Evolutionary conservation across 208 protist species (phyloP).

Genomic region (Leishmania amazonensis): DNA sequence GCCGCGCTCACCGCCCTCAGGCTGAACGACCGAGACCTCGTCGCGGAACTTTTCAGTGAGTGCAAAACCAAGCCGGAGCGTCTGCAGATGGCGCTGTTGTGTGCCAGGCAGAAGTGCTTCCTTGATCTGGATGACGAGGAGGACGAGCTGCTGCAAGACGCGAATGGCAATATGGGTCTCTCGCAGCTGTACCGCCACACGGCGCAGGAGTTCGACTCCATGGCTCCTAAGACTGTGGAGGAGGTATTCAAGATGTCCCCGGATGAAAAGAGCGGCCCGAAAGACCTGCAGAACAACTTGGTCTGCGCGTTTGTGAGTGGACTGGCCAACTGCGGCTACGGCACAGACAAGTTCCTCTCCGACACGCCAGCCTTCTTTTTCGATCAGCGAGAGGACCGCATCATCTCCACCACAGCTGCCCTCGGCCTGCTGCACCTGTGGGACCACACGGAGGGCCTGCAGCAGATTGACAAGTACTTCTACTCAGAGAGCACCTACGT

Average conservation of each 20-base stretch:
- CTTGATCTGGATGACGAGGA: constrained; percentile 88
- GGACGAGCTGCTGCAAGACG: constrained; percentile 86
- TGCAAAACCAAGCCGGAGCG: constrained; percentile 64
- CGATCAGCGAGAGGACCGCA: constrained; percentile 97
- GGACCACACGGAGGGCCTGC: constrained; percentile 97
- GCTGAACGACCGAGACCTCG: constrained; percentile 79
- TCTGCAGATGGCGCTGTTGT: constrained; percentile 95
- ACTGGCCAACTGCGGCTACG: constrained; percentile 95
- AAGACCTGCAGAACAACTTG: constrained; percentile 95
- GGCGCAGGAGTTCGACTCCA: constrained; percentile 95
- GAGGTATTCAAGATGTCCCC: constrained; percentile 97
- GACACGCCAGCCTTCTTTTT: constrained; percentile 91
- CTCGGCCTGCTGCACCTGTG: constrained; percentile 98
- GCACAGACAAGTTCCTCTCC: constrained; percentile 97
- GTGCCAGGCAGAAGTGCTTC: constrained; percentile 89
- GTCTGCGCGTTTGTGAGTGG: constrained; percentile 97
- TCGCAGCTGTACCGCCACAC: constrained; percentile 95
- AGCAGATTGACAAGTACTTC: constrained; percentile 96
- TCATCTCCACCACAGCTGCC: constrained; percentile 96
- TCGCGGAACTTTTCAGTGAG: constrained; percentile 81
- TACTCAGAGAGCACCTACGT: constrained; percentile 96
- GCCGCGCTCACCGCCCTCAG: constrained; percentile 91
- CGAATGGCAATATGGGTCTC: constrained; percentile 96
- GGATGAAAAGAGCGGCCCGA: constrained; percentile 36
- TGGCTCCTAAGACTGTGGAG: constrained; percentile 97